A percentile compares a stretch with the other conserved stretches of the same genome.
These are phyloP conservation scores for Talaromyces sp. DNA, from an alignment of 2,329 filamentous ascomycete genomes.

Conservation along the genomic window DNA sequence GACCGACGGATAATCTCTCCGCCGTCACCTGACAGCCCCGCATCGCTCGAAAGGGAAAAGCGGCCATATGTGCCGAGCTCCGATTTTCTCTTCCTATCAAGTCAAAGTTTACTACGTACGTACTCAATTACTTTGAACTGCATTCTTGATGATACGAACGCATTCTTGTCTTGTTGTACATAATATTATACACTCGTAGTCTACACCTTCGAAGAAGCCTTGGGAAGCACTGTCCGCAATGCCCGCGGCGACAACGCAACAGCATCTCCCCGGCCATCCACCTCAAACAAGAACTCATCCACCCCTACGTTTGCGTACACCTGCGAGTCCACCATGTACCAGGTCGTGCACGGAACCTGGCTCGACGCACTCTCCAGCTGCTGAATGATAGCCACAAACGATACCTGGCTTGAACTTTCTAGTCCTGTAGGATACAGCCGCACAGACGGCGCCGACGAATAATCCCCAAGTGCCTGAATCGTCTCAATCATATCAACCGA, in stretches of 20 bases:
- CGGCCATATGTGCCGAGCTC: neutral
- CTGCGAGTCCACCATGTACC: conserved; percentile 12
- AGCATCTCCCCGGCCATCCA: conserved; percentile 13
- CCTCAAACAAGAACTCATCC: conserved; percentile 17
- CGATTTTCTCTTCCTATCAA: too few relatives aligned
- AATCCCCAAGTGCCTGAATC: neutral
- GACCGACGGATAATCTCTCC: neutral
- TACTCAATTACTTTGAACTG: too few relatives aligned
- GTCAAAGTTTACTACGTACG: too few relatives aligned
- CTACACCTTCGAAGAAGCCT: neutral
- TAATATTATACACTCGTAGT: neutral
- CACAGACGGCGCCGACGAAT: conserved; percentile 6
- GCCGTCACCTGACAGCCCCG: neutral
- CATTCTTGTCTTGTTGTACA: neutral
- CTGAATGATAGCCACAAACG: conserved; percentile 14
- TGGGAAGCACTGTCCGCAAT: conserved; percentile 8
- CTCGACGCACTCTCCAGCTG: conserved; percentile 6
- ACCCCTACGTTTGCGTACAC: conserved; percentile 16
- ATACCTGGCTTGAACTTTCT: conserved; percentile 18
- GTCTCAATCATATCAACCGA: neutral
- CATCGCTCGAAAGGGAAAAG: neutral
- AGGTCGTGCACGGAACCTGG: conserved; percentile 15
- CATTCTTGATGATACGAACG: too few relatives aligned
- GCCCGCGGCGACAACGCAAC: conserved; percentile 12
- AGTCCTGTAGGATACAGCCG: conserved; percentile 1